phyloP scores from a whole-genome alignment of 1,284 basidiomycete species.

The Leccinum pachyderme region DNA sequence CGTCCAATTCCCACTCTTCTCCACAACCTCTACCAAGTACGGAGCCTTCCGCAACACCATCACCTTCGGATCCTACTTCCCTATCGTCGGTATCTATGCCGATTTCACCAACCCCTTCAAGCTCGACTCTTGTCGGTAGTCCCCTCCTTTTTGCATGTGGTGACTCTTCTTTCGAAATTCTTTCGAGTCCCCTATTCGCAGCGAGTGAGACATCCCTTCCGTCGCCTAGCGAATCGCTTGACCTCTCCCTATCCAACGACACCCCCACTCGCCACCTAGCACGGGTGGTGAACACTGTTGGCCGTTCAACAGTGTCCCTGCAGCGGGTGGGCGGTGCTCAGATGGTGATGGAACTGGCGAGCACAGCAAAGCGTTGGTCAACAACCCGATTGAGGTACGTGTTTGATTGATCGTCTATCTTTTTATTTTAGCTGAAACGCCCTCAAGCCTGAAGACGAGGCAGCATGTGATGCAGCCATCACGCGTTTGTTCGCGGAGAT shows the following conservation, averaged over 20 bases:
- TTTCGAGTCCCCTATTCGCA: slow-evolving; percentile 25
- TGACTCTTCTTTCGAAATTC: slow-evolving; percentile 29
- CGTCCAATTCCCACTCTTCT: slow-evolving; percentile 19
- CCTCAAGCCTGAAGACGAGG: slow-evolving; percentile 28
- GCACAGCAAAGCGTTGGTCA: slow-evolving; percentile 14
- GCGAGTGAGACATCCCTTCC: slow-evolving; percentile 22
- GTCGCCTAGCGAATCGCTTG: slow-evolving; percentile 17
- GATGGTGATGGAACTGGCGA: slow-evolving; percentile 36
- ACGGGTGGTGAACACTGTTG: slow-evolving; percentile 83
- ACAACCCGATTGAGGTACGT: slow-evolving; percentile 23
- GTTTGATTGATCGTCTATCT: rapidly evolving
- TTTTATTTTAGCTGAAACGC: not conserved
- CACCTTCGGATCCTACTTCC: slow-evolving; percentile 5
- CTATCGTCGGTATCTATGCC: slow-evolving; percentile 34
- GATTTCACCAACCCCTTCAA: slow-evolving; percentile 51
- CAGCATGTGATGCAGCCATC: slow-evolving; percentile 31
- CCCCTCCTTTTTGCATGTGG: slow-evolving; percentile 29
- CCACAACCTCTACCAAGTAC: slow-evolving; percentile 34
- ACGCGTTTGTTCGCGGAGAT: slow-evolving; percentile 36
- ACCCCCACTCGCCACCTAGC: slow-evolving; percentile 89
- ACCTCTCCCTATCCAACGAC: slow-evolving; percentile 34
- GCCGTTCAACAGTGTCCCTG: slow-evolving; percentile 66
- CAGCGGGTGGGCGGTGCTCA: slow-evolving; percentile 70
- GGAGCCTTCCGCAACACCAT: slow-evolving; percentile 29
- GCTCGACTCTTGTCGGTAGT: slow-evolving; percentile 36